Evolutionary conservation across 768 basidiomycete genomes (phyloP).

Genomic region (Rhizopogon vesiculosus): DNA sequence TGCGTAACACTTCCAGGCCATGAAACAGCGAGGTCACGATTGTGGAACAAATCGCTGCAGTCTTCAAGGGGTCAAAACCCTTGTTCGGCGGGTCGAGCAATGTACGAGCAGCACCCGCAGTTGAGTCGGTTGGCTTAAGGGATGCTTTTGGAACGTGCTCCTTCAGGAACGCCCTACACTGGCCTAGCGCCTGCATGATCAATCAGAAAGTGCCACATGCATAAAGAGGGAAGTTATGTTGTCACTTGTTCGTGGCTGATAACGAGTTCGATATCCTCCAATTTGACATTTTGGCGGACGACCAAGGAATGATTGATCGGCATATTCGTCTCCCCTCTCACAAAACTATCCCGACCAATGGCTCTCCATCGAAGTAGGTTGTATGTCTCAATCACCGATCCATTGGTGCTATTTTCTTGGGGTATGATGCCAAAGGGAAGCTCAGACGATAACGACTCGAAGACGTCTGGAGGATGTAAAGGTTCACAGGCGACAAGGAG

Average conservation of each 20-base stretch:
- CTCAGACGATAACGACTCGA: constrained; percentile 41
- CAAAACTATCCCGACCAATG: constrained; percentile 39
- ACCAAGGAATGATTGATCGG: constrained; percentile 68
- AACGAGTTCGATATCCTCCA: constrained; percentile 51
- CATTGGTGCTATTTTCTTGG: constrained; percentile 77
- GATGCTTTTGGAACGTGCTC: constrained; percentile 47
- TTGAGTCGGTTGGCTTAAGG: constrained; percentile 60
- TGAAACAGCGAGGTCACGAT: constrained; percentile 56
- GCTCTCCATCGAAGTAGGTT: constrained; percentile 47
- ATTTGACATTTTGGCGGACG: constrained; percentile 50
- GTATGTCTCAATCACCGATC: constrained; percentile 71
- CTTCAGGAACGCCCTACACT: constrained; percentile 63
- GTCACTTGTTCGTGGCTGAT: constrained; percentile 79
- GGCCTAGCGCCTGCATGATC: constrained; percentile 61
- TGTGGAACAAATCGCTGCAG: constrained; percentile 73
- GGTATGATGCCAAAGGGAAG: constrained; percentile 61
- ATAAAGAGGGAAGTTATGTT: not conserved
- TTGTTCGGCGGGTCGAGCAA: constrained; percentile 29
- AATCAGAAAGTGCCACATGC: constrained; percentile 5
- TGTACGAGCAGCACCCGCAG: constrained; percentile 61
- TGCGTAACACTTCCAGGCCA: constrained; percentile 54
- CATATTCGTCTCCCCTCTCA: constrained; percentile 57
- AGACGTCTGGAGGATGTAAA: constrained; percentile 44
- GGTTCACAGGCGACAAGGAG: not conserved
- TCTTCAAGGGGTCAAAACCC: constrained; percentile 36